Conservation (phyloP, 192 early-diverging fungal species). For the Coemansia sp. region DNA sequence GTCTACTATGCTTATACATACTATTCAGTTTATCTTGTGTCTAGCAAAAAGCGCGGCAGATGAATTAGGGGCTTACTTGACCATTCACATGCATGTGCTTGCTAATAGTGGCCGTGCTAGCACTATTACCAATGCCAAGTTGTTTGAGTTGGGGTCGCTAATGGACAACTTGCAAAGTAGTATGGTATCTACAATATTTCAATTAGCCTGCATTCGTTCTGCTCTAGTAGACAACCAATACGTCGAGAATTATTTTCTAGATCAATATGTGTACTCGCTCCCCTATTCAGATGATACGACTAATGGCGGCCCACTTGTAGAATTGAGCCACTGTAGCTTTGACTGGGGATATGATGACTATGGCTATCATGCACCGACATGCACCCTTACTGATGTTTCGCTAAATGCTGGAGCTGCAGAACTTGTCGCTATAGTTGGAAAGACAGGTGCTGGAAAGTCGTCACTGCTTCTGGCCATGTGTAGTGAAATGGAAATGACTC, state of each 20-base stretch:
- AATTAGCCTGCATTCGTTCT: not conserved
- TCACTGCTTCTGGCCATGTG: constrained; percentile 60
- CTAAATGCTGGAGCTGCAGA: constrained; percentile 24
- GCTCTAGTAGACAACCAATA: constrained; percentile 6
- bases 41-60: not conserved
- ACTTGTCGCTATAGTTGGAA: constrained; percentile 59
- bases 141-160: constrained; percentile 1
- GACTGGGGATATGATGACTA: constrained; percentile 1
- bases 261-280: constrained; percentile 27
- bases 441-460: constrained; percentile 64
- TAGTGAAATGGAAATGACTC: constrained; percentile 49
- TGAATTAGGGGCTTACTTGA: not conserved
- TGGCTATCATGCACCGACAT: not conserved
- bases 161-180: not conserved
- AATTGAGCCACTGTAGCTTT: constrained; percentile 22
- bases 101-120: not conserved
- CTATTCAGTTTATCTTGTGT: not conserved
- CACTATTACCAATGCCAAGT: not conserved
- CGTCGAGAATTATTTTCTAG: constrained; percentile 17
- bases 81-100: not conserved
- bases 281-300: not conserved
- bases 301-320: not conserved
- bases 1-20: constrained; percentile 8
- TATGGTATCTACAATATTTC: not conserved
- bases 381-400: constrained; percentile 4